Base-by-base conservation (phyloP, 148 eudicot genomes). In the Persicaria maculosa region DNA sequence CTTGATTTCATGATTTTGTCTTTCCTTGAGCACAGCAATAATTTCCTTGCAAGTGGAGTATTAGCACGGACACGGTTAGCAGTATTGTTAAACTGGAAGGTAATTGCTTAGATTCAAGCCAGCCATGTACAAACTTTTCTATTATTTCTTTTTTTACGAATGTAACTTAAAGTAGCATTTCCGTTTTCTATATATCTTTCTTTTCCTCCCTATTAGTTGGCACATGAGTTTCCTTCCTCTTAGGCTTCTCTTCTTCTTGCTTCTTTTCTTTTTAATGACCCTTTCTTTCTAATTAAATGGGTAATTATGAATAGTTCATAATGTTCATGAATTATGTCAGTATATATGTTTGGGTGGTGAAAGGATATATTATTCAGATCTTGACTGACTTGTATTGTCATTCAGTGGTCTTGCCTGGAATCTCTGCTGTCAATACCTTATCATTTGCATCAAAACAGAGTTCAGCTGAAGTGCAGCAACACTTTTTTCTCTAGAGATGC, bases 371-470 rank as follows among this genome's bases (percentile, higher is more conserved):
- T 48, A 71, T 46, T 47, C 40, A 48, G 61, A 47, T 77, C 48
- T 45, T 20, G 74, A 59, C 22, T 71, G 52, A 71, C 44, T 44
- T 64, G 17, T 43, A 50, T 9, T 71, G 79, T 80, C 68, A 36
- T 75, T 55, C 84, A 94, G 97, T 95, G 99, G 99, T 81, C 83
- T 19, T 92, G 99, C 82, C 78, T 92, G 44, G 99, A 95, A 77
- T 82, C 86, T 81, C 80, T 95, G 47, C 76, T 92, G 81, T 86
- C 91, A 25, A 80, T 92, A 44, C 96, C 93, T 53, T 79, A 80
- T 44, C 73, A 80, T 77, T 85, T 88, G 75, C 73, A 73, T 77
- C 62, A 77, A 71, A 89, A 85, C 53, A 88, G 85, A 75, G 90
- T 83, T 75, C 68, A 81, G 46, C 44, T 78, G 71, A 77, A 77